phyloP scores from a whole-genome alignment of 2,329 filamentous ascomycete genomes.

The Aspergillus vadensis region DNA sequence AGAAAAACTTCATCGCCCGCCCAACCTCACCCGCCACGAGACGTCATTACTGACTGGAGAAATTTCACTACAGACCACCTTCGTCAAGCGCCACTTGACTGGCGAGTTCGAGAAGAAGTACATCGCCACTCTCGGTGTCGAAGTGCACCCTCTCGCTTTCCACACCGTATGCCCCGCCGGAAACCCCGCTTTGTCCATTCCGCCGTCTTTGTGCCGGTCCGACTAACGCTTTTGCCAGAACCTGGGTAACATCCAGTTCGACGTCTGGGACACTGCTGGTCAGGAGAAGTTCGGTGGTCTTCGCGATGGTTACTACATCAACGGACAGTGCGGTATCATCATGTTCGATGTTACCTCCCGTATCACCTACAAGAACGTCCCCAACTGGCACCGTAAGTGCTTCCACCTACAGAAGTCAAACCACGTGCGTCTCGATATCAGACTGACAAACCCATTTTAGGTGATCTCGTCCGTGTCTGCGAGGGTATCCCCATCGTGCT shows the following conservation, averaged over 20 bases:
- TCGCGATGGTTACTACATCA: slow-evolving; percentile 99
- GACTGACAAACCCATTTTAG: slow-evolving; percentile 49
- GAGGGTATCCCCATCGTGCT: slow-evolving; percentile 99
- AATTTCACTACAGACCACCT: slow-evolving; percentile 74
- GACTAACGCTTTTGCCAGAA: slow-evolving; percentile 59
- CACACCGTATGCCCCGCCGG: slow-evolving; percentile 75
- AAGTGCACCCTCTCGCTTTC: slow-evolving; percentile 98
- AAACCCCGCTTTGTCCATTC: slow-evolving; percentile 33
- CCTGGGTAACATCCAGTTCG: slow-evolving; percentile 95
- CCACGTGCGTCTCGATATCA: neutral
- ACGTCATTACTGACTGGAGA: slow-evolving; percentile 15
- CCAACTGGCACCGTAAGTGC: slow-evolving; percentile 98
- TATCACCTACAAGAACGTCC: slow-evolving; percentile 99
- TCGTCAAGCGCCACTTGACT: slow-evolving; percentile 99
- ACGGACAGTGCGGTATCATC: slow-evolving; percentile 99
- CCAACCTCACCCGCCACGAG: slow-evolving; percentile 12
- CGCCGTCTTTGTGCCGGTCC: slow-evolving; percentile 16
- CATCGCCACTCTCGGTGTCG: slow-evolving; percentile 98
- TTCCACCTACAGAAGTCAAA: neutral
- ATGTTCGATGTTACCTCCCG: slow-evolving; percentile 99
- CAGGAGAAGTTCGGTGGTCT: slow-evolving; percentile 99
- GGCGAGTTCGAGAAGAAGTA: slow-evolving; percentile 99
- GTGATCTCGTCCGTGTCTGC: slow-evolving; percentile 97
- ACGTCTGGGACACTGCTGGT: slow-evolving; percentile 98
- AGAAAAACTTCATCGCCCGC: slow-evolving; percentile 29